phyloP scores from a whole-genome alignment of 345 rosid species.

The Gynandropsis gynandra region DNA sequence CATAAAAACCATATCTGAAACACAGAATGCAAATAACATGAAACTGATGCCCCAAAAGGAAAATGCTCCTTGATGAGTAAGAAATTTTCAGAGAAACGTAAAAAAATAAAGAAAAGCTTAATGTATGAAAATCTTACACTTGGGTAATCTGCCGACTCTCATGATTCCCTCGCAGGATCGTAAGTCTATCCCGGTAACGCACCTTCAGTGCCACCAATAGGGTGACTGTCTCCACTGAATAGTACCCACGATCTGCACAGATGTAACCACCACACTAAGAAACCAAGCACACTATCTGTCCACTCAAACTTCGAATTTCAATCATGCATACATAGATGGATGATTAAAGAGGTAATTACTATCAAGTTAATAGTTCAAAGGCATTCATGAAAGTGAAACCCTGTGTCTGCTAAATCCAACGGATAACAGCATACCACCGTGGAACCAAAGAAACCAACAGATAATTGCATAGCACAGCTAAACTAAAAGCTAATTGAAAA shows the following conservation, averaged over 20 bases:
- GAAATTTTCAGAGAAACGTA: neutral
- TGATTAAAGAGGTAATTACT: neutral
- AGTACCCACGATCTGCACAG: conserved; percentile 91
- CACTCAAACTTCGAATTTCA: neutral
- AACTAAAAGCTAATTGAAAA: neutral
- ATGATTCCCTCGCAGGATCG: conserved; percentile 93
- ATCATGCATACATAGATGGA: neutral
- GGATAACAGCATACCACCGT: neutral
- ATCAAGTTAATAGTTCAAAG: neutral
- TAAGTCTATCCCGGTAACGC: conserved; percentile 89
- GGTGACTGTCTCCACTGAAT: conserved; percentile 96
- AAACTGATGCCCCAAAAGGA: neutral
- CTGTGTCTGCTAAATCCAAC: neutral
- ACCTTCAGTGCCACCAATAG: conserved; percentile 95
- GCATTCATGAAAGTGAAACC: neutral
- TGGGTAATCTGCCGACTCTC: conserved; percentile 99
- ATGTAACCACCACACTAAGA: neutral
- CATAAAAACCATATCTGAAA: conserved; percentile 35
- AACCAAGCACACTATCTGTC: neutral
- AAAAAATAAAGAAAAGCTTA: neutral
- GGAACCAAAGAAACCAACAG: neutral
- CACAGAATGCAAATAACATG: conserved; percentile 5
- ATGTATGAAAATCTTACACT: conserved; percentile 58
- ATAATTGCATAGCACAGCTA: neutral
- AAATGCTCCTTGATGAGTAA: conserved; percentile 1